Conservation (phyloP, 345 rosid species). For the Eucalyptus rudis region DNA sequence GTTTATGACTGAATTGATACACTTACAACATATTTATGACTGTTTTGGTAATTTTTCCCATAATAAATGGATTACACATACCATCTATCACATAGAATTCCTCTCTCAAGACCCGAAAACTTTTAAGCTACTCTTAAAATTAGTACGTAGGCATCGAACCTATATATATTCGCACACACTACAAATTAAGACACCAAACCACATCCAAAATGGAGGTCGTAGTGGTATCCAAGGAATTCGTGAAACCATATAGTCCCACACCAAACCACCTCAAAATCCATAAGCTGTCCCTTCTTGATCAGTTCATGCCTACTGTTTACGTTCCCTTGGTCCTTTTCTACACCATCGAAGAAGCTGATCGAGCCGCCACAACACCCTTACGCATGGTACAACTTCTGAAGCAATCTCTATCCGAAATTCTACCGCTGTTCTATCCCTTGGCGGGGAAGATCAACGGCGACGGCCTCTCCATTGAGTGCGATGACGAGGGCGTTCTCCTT, state of each 20-base stretch:
- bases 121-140: neutral
- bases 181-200: conserved; percentile 2
- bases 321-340: conserved; percentile 19
- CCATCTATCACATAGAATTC: neutral
- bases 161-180: too few species aligned
- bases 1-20: too few species aligned
- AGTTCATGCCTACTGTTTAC: conserved; percentile 1
- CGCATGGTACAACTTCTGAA: neutral
- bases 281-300: too few species aligned
- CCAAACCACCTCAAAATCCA: too few species aligned
- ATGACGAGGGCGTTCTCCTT: conserved; percentile 3
- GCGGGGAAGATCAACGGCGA: conserved; percentile 11
- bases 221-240: too few species aligned
- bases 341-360: neutral
- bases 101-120: neutral
- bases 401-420: conserved; percentile 11
- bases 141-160: too few species aligned
- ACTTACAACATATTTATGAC: too few species aligned
- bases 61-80: neutral
- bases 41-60: too few species aligned
- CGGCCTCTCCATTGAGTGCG: conserved; percentile 8
- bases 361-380: neutral
- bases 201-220: too few species aligned
- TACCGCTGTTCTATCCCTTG: conserved; percentile 11
- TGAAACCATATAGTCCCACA: too few species aligned